Evolutionary conservation across 768 basidiomycete genomes (phyloP).

Genomic region (Pulveroboletus sp.): DNA sequence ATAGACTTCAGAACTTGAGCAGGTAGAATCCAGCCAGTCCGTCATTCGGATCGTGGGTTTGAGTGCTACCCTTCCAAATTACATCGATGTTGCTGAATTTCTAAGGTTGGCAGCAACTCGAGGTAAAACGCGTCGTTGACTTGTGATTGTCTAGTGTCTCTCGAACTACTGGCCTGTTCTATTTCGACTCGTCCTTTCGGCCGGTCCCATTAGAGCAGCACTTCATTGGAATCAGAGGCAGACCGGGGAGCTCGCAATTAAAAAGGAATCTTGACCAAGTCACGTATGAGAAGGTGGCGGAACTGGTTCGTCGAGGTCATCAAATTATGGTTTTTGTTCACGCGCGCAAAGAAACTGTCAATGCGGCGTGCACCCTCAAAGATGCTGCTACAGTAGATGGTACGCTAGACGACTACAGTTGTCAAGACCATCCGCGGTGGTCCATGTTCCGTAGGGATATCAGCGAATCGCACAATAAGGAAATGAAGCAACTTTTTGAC

Average conservation of each 20-base stretch:
- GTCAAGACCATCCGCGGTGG: conserved; percentile 76
- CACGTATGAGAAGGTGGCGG: conserved; percentile 85
- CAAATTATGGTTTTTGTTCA: conserved; percentile 99
- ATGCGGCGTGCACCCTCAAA: conserved; percentile 74
- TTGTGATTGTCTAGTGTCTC: conserved; percentile 61
- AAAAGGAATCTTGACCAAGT: conserved; percentile 84
- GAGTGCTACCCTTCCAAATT: conserved; percentile 96
- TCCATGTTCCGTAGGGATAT: conserved; percentile 72
- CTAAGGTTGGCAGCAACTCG: conserved; percentile 52
- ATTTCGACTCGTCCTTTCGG: conserved; percentile 95
- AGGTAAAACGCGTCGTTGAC: background rate
- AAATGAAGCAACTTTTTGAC: conserved; percentile 94
- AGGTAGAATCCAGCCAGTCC: conserved; percentile 97
- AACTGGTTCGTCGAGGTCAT: conserved; percentile 85
- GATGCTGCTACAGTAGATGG: conserved; percentile 75
- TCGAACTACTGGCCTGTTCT: conserved; percentile 83
- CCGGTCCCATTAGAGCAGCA: conserved; percentile 97
- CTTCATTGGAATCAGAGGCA: conserved; percentile 91
- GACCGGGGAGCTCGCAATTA: conserved; percentile 65
- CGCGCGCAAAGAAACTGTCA: conserved; percentile 96
- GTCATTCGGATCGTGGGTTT: conserved; percentile 94
- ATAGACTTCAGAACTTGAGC: background rate
- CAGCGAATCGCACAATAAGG: conserved; percentile 82
- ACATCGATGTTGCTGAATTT: conserved; percentile 93
- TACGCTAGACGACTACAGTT: conserved; percentile 70